Base-by-base conservation (phyloP, 1,284 basidiomycete genomes). In the Athelia psychrophila region DNA sequence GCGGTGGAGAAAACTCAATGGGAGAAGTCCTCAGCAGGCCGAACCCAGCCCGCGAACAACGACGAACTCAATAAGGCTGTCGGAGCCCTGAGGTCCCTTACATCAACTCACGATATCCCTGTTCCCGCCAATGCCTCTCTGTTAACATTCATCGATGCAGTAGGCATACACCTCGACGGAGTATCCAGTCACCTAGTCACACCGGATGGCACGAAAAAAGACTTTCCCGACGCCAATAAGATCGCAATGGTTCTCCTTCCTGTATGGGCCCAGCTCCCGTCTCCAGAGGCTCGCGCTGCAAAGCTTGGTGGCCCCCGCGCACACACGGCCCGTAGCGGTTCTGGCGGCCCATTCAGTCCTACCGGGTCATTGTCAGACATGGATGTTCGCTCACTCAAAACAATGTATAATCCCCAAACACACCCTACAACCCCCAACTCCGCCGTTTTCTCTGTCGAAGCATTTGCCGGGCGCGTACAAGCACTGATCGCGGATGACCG, bases 401-500 rank as follows among this genome's bases (percentile, higher is more conserved):
- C 79, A 3, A 72, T 92, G 8, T 91, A 92, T 59, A 84, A 84
- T 58, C 59, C 67, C 60, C 67, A 64, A 50, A 61, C 56, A 54
- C 65, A 55, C 58, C 65, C 72, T 2, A 64, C 67, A 27, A 73
- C 69, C 19, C 72, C 75, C 3, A 66, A 64, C 9, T 60, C 68
- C 24, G 66, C 69, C 4, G 58, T 69, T 10, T 92, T 92, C 69
- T 78, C 76, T 6, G 67, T 93, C 36, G 86, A 91, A 52, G 84
- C 80, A 23, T 91, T 95, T 58, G 81, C 82, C 2, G 67, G 76
- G n/a, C 79, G 91, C 3, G 85, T 95, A 32, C 84, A 87, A 57
- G 84, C 87, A 3, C 76, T 95, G 51, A 77, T 95, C 48, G 74
- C 80, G 44, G 93, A 95, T 67, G 92, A 94, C 60, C 81, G 84